Evolutionary conservation across 2,329 filamentous ascomycete species (phyloP).

Genomic region (Fusarium pilosicola): DNA sequence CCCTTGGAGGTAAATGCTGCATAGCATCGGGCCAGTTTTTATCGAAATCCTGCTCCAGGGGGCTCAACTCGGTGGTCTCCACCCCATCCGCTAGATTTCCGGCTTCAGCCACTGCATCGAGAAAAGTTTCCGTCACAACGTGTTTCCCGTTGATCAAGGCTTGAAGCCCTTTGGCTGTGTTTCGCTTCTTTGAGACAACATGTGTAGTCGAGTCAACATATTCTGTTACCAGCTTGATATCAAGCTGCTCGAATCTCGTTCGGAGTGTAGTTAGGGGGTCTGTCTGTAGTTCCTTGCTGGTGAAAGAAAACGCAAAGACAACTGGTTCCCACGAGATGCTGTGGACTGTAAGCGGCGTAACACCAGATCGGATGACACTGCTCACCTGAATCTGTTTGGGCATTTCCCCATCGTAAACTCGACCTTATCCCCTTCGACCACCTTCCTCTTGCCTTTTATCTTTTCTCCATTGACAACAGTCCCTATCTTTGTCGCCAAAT

Average conservation of each 20-base stretch:
- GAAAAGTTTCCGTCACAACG: constrained; percentile 78
- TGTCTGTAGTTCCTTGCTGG: constrained; percentile 73
- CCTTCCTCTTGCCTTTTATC: constrained; percentile 70
- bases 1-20: constrained; percentile 76
- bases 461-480: constrained; percentile 79
- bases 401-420: constrained; percentile 78
- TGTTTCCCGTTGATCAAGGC: constrained; percentile 83
- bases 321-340: constrained; percentile 84
- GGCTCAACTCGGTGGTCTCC: constrained; percentile 61
- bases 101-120: constrained; percentile 75
- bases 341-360: constrained; percentile 16
- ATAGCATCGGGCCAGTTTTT: constrained; percentile 79
- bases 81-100: constrained; percentile 59
- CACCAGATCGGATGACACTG: not conserved
- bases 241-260: constrained; percentile 79
- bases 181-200: constrained; percentile 88
- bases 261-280: constrained; percentile 72
- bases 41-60: constrained; percentile 83
- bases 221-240: constrained; percentile 83
- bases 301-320: constrained; percentile 83
- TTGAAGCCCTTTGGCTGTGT: constrained; percentile 87
- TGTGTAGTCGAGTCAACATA: constrained; percentile 83
- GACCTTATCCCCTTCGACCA: constrained; percentile 63
- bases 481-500: constrained; percentile 85
- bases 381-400: constrained; percentile 68